Conservation (phyloP, 805 yeast genomes). For the Ogataea ganodermae region DNA sequence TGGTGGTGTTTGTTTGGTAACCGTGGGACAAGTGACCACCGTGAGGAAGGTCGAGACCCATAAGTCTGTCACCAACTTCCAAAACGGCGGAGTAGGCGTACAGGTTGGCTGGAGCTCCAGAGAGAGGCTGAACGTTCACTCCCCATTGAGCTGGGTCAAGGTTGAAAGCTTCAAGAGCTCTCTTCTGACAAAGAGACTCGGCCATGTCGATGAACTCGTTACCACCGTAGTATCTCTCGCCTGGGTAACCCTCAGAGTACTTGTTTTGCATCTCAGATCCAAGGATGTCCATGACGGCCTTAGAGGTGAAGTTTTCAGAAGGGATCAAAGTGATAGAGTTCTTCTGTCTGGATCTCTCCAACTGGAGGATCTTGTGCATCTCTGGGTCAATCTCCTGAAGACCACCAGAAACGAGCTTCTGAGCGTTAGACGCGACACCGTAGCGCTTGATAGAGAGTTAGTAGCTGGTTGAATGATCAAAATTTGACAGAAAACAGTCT, state of each 20-base stretch:
- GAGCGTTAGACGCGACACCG: constrained; percentile 32
- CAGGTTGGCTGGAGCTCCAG: constrained; percentile 96
- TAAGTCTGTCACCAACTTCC: constrained; percentile 87
- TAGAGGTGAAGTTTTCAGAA: constrained; percentile 94
- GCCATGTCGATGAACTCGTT: constrained; percentile 91
- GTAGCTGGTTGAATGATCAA: neutral
- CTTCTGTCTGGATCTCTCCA: constrained; percentile 84
- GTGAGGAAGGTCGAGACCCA: constrained; percentile 98
- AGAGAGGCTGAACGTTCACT: constrained; percentile 91
- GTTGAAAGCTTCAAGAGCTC: constrained; percentile 85
- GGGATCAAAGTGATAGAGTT: constrained; percentile 92
- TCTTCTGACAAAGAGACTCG: constrained; percentile 84
- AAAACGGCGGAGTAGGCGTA: constrained; percentile 87
- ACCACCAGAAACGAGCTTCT: constrained; percentile 58
- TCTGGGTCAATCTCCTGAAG: constrained; percentile 81
- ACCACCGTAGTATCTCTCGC: constrained; percentile 98
- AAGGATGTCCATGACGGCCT: constrained; percentile 88
- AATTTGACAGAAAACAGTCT: neutral
- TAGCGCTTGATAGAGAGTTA: neutral
- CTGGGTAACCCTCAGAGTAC: constrained; percentile 98
- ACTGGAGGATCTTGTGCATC: constrained; percentile 72
- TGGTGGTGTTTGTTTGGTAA: constrained; percentile 86
- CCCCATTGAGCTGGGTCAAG: constrained; percentile 89
- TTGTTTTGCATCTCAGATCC: constrained; percentile 98
- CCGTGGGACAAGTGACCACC: constrained; percentile 99